Conservation (phyloP, 495 filamentous ascomycete genomes). For the Hyaloscypha variabilis region DNA sequence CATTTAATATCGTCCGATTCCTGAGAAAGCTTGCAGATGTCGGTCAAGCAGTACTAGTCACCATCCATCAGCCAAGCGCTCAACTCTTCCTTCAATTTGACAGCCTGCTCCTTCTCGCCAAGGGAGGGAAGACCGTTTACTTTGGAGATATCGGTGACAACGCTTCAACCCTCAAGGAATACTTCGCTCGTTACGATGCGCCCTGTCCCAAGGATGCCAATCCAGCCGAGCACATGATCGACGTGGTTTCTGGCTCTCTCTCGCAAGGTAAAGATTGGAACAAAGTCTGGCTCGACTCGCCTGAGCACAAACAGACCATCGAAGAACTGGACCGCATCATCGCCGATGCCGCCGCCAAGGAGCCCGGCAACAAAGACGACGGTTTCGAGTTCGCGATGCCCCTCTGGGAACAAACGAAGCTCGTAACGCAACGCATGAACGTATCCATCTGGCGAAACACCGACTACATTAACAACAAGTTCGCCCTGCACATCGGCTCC, state of each 20-base stretch:
- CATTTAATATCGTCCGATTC: conserved; percentile 67
- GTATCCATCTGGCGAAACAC: conserved; percentile 41
- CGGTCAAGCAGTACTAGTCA: conserved; percentile 59
- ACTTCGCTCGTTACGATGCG: conserved; percentile 55
- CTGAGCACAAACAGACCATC: conserved; percentile 41
- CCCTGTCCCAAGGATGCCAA: conserved; percentile 52
- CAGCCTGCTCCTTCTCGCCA: conserved; percentile 43
- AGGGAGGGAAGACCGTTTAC: conserved; percentile 56
- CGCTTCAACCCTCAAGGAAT: conserved; percentile 37
- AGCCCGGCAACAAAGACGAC: conserved; percentile 28
- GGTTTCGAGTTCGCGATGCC: conserved; percentile 53
- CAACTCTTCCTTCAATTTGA: conserved; percentile 33
- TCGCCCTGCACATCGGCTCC: conserved; percentile 41
- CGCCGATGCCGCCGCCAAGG: conserved; percentile 30
- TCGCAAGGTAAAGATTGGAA: conserved; percentile 47
- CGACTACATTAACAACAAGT: conserved; percentile 47
- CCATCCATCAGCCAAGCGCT: conserved; percentile 34
- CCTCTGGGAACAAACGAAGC: conserved; percentile 36
- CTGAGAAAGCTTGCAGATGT: conserved; percentile 64
- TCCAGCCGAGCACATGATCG: conserved; percentile 61
- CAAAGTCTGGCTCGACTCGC: conserved; percentile 46
- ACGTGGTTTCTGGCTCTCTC: conserved; percentile 45
- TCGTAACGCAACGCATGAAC: conserved; percentile 41
- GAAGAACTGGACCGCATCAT: conserved; percentile 50
- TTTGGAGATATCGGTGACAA: conserved; percentile 49